Evolutionary conservation across 1,284 basidiomycete species (phyloP).

Genomic region (Boletellus deceptivus): DNA sequence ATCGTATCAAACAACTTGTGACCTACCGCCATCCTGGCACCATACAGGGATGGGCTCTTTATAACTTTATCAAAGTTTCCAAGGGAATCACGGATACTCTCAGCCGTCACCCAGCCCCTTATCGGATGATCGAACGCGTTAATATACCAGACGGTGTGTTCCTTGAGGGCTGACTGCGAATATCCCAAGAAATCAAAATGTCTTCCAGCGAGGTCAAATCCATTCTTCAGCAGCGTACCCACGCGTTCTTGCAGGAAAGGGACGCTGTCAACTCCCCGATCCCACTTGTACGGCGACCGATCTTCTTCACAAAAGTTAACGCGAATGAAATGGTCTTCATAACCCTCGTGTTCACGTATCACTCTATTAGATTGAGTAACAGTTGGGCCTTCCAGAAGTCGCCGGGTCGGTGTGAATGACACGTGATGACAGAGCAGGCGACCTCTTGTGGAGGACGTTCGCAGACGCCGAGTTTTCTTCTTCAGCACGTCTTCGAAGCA

Average conservation of each 20-base stretch:
- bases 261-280: constrained; percentile 57
- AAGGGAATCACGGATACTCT: constrained; percentile 55
- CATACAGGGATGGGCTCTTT: constrained; percentile 68
- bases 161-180: constrained; percentile 65
- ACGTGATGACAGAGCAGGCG: constrained; percentile 57
- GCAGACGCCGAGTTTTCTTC: constrained; percentile 23
- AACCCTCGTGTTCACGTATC: constrained; percentile 58
- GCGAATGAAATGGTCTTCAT: constrained; percentile 65
- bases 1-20: neutral
- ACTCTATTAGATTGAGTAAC: constrained; percentile 63
- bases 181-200: constrained; percentile 76
- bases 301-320: constrained; percentile 81
- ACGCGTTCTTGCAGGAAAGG: constrained; percentile 60
- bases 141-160: constrained; percentile 79
- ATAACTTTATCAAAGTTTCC: constrained; percentile 64
- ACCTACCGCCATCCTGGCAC: constrained; percentile 66
- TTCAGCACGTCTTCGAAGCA: constrained; percentile 47
- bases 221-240: constrained; percentile 59
- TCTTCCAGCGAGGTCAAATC: constrained; percentile 67
- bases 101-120: constrained; percentile 46
- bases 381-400: constrained; percentile 70
- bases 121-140: constrained; percentile 51
- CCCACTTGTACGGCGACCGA: constrained; percentile 64
- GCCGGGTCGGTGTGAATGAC: constrained; percentile 69
- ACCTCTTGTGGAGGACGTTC: constrained; percentile 29